Base-by-base conservation (phyloP, 768 basidiomycete genomes). In the Holtermanniella nyarrowii region DNA sequence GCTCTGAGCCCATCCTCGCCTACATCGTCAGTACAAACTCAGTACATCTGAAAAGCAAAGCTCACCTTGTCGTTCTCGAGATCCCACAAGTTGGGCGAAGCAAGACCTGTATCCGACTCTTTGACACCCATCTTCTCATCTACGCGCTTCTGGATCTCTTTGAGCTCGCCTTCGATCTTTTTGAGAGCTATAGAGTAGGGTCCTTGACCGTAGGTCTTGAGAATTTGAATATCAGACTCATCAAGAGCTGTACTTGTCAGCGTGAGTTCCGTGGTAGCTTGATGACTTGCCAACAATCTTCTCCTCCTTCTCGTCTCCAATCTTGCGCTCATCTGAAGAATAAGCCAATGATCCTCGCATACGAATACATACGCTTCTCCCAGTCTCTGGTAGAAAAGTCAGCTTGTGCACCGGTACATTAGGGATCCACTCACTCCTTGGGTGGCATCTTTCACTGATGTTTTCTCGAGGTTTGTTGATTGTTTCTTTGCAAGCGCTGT, bases 121-220 rank as follows among this genome's bases (percentile, higher is more conserved):
- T 96, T 95, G 54, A 97, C 89, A 81, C 88, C 95, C 56, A 99
- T 86, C 71, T 88, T 90, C 77, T 97, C 93, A 62, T 97, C 93
- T 51, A 99, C 91, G 31, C 90, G 83, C 69, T 91, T 90, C 76
- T 93, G 93, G 37, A 95, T 84, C 44, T 93, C 88, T 65, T 89
- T 90, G 59, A 97, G 88, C 68, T 97, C 95, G 46, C 77, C 74
- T 61, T 97, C 93, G 3, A 83, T 85, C 70, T 83, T 81, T 77
- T 90, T 95, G 45, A 97, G 76, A 57, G 83, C 81, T 25, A 77
- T 75, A 0, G 90, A 90, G 68, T 99, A 99, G 50, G 95, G 91
- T 51, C 95, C 95, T 86, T 96, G 93, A 49, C 95, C 93, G 73
- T 97, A 97, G 54, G 93, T 99, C 77, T 96, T 95, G 57, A 99